A percentile compares a stretch with the other conserved stretches of the same genome.
These are phyloP conservation scores for Trametes polyzona DNA, from an alignment of 1,284 basidiomycete species.

Conservation along the genomic window DNA sequence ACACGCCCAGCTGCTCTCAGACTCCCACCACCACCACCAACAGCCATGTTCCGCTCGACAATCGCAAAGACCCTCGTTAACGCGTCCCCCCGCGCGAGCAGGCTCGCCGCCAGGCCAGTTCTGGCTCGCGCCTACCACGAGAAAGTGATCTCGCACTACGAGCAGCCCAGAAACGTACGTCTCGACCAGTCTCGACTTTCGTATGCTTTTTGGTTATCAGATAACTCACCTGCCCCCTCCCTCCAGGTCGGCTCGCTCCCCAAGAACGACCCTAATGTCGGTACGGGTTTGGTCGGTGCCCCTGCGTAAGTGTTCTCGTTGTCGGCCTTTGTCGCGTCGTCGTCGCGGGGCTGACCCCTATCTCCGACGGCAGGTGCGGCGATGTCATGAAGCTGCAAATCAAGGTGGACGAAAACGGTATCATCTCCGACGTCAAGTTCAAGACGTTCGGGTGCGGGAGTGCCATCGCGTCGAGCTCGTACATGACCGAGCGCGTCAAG, in stretches of 20 bases:
- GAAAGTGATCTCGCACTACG: constrained; percentile 96
- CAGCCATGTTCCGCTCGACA: constrained; percentile 71
- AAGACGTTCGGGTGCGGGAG: constrained; percentile 98
- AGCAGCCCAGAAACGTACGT: constrained; percentile 91
- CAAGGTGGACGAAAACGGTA: constrained; percentile 91
- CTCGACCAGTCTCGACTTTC: constrained; percentile 30
- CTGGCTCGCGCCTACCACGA: constrained; percentile 82
- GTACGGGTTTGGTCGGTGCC: constrained; percentile 97
- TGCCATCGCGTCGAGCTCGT: constrained; percentile 95
- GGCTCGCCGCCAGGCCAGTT: constrained; percentile 48
- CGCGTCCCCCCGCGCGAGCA: constrained; percentile 46
- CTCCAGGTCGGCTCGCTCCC: constrained; percentile 91
- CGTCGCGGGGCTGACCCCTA: constrained; percentile 21
- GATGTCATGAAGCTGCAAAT: constrained; percentile 99
- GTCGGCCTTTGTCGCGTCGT: constrained; percentile 1
- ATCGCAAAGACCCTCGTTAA: constrained; percentile 54
- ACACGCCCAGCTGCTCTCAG: constrained; percentile 9
- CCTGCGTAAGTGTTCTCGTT: constrained; percentile 78
- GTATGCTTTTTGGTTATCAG: constrained; percentile 62
- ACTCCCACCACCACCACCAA: constrained; percentile 34
- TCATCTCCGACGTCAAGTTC: constrained; percentile 99
- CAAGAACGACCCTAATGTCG: constrained; percentile 90
- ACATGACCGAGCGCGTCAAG: constrained; percentile 98
- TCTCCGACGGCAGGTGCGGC: constrained; percentile 58
- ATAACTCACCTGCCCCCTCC: constrained; percentile 43